These are phyloP conservation scores for Paxillus rubicundulus DNA, from an alignment of 768 basidiomycete species.

Conservation along the genomic window DNA sequence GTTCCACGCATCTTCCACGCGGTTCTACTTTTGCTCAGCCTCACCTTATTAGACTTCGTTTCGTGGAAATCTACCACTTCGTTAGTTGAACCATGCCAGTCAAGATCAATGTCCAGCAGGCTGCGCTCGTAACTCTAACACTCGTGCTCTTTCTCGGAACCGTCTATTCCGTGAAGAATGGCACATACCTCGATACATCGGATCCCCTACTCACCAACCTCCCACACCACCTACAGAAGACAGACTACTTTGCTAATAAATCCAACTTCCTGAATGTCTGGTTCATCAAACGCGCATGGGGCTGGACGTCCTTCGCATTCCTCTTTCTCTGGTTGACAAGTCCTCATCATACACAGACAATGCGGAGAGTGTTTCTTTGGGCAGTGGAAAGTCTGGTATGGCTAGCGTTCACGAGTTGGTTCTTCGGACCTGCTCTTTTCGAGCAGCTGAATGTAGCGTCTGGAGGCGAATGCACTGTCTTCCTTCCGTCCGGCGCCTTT, in stretches of 20 bases:
- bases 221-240: slow-evolving; percentile 60
- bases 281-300: slow-evolving; percentile 93
- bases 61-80: background rate
- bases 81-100: slow-evolving; percentile 14
- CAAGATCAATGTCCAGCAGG: slow-evolving; percentile 22
- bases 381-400: slow-evolving; percentile 59
- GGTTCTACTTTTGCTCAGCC: background rate
- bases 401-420: slow-evolving; percentile 79
- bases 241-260: slow-evolving; percentile 80
- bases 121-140: slow-evolving; percentile 42
- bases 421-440: slow-evolving; percentile 80
- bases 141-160: slow-evolving; percentile 59
- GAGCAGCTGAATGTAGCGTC: slow-evolving; percentile 62
- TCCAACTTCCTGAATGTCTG: slow-evolving; percentile 75
- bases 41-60: background rate
- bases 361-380: slow-evolving; percentile 51
- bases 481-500: slow-evolving; percentile 53
- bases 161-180: slow-evolving; percentile 56
- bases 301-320: slow-evolving; percentile 77
- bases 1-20: background rate
- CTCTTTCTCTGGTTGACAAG: slow-evolving; percentile 56
- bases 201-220: slow-evolving; percentile 66
- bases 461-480: slow-evolving; percentile 76
- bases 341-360: slow-evolving; percentile 42
- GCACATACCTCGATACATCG: slow-evolving; percentile 84